Percentiles rank a stretch among this genome's conserved stretches.
These are phyloP conservation scores for Termitomyces sp. DNA, from an alignment of 768 basidiomycete genomes.

Conservation along the genomic window DNA sequence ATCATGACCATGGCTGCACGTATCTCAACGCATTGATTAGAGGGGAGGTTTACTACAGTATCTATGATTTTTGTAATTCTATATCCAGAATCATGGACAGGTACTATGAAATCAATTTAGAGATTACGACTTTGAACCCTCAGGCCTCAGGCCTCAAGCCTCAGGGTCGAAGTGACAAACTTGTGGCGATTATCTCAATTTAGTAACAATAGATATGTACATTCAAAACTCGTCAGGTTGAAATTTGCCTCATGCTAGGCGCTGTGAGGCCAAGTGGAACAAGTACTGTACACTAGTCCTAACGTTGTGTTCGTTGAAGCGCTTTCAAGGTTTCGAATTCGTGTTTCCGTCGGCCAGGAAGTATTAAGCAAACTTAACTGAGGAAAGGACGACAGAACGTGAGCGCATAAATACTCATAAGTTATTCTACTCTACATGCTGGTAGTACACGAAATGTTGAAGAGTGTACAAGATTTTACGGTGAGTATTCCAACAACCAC, in stretches of 20 bases:
- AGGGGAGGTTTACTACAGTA: background rate
- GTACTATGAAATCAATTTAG: background rate
- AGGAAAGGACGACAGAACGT: background rate
- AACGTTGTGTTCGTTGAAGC: too few species aligned
- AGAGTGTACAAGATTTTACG: too few species aligned
- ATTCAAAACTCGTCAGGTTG: background rate
- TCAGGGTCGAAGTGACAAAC: too few species aligned
- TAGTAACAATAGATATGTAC: background rate
- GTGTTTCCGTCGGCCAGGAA: too few species aligned
- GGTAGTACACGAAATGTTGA: background rate
- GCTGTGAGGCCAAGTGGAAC: too few species aligned
- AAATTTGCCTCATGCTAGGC: background rate
- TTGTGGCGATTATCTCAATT: background rate
- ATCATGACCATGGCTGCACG: constrained; percentile 60
- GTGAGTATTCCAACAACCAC: background rate
- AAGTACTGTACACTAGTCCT: background rate
- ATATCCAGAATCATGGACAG: background rate
- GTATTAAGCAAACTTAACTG: background rate
- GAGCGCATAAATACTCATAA: background rate
- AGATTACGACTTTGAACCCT: background rate
- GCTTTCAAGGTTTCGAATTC: too few species aligned
- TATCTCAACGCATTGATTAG: constrained; percentile 23
- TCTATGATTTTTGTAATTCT: constrained; percentile 3
- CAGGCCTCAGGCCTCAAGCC: too few species aligned
- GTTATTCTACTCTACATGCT: background rate